Conservation (phyloP, 1,139 yeast species). For the Pneumocystis jirovecii region DNA sequence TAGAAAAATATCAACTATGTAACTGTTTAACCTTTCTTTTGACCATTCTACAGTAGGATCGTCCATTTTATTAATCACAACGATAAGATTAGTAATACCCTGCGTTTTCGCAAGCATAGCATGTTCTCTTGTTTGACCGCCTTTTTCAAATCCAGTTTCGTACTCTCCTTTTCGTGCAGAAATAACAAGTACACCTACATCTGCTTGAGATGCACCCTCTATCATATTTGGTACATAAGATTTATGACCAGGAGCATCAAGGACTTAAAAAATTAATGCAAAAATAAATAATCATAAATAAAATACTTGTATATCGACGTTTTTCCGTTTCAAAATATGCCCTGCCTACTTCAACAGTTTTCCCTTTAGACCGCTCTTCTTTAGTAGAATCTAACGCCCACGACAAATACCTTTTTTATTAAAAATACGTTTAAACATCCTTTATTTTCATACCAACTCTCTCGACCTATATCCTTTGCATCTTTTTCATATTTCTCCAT, state of each 20-base stretch:
- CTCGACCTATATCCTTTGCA: constrained; percentile 98
- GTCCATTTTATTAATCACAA: constrained; percentile 96
- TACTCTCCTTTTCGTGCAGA: constrained; percentile 98
- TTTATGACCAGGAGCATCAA: constrained; percentile 99
- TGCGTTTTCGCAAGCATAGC: constrained; percentile 95
- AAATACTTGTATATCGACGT: constrained; percentile 68
- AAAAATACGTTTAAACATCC: neutral
- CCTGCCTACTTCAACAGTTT: constrained; percentile 96
- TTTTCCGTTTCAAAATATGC: constrained; percentile 94
- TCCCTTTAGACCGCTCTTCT: constrained; percentile 97
- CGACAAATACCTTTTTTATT: constrained; percentile 38
- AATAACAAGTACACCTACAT: constrained; percentile 89
- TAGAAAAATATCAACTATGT: neutral
- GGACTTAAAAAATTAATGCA: constrained; percentile 23
- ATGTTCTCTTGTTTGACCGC: constrained; percentile 98
- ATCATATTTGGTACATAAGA: constrained; percentile 98
- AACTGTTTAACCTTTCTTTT: constrained; percentile 33
- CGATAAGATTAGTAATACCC: constrained; percentile 86
- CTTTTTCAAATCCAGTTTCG: constrained; percentile 98
- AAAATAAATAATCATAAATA: neutral
- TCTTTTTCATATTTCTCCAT: constrained; percentile 96
- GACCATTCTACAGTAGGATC: constrained; percentile 96
- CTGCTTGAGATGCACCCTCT: constrained; percentile 99
- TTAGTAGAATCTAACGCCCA: constrained; percentile 99
- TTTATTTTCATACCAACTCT: constrained; percentile 58